Evolutionary conservation across 305 asterid genomes (phyloP).

Genomic region (Fraxinus ornus): DNA sequence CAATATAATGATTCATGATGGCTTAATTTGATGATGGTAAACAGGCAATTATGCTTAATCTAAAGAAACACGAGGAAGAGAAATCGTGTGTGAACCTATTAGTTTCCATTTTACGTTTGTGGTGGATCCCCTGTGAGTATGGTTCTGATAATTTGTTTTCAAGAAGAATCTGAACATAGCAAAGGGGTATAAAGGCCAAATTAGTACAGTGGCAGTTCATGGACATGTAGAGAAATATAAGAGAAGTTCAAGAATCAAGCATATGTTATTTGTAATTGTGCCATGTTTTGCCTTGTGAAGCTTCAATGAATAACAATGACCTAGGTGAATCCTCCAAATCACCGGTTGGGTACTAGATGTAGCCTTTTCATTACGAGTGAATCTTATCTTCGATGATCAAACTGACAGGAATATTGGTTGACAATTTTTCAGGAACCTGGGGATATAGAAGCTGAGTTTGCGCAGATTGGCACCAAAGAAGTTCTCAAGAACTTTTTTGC

Average conservation of each 20-base stretch:
- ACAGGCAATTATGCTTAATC: background rate
- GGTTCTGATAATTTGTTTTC: background rate
- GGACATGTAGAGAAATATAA: background rate
- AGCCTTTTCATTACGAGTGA: background rate
- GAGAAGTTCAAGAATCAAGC: background rate
- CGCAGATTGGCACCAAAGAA: constrained; percentile 41
- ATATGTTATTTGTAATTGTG: background rate
- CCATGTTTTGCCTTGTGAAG: background rate
- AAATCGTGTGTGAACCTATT: background rate
- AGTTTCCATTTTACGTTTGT: background rate
- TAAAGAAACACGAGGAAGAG: background rate
- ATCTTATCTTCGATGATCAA: background rate
- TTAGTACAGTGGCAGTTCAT: background rate
- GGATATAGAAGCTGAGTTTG: constrained; percentile 64
- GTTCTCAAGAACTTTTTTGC: constrained; percentile 44
- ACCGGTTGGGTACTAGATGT: background rate
- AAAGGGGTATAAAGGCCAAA: background rate
- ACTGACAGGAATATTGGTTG: background rate
- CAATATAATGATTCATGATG: background rate
- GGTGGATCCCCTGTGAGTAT: background rate
- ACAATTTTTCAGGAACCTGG: constrained; percentile 50
- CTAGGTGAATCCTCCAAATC: background rate
- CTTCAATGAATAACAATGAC: background rate
- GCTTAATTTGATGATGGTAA: background rate
- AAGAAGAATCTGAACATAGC: background rate